phyloP scores from a whole-genome alignment of 768 basidiomycete genomes.

The Rhodotorula diobovata region DNA sequence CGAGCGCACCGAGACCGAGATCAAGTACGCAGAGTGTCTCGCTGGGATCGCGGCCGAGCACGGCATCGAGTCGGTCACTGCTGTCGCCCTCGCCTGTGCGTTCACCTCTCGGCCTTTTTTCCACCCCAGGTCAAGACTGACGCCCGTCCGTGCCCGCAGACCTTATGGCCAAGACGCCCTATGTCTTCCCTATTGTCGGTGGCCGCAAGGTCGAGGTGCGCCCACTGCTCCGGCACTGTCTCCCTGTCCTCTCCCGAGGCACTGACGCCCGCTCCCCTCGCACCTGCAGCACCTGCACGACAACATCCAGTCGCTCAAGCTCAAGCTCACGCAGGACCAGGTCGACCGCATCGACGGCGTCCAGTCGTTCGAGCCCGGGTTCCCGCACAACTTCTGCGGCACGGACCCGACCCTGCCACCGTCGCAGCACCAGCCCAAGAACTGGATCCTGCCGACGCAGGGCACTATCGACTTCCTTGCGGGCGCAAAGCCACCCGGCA shows the following conservation, averaged over 20 bases:
- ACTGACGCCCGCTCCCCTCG: too few relatives aligned
- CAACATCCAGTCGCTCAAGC: conserved; percentile 59
- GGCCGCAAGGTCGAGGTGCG: conserved; percentile 35
- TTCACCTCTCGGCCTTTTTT: background rate
- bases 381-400: conserved; percentile 15
- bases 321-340: conserved; percentile 68
- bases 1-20: conserved; percentile 20
- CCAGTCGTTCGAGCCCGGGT: conserved; percentile 75
- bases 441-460: background rate
- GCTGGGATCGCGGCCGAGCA: background rate
- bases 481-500: background rate
- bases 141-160: background rate
- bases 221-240: too few relatives aligned
- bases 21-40: background rate
- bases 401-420: background rate
- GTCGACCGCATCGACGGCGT: conserved; percentile 49
- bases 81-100: conserved; percentile 47
- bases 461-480: background rate
- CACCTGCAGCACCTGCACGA: conserved; percentile 47
- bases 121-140: background rate
- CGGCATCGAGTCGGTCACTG: conserved; percentile 2
- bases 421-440: background rate
- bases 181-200: conserved; percentile 35
- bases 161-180: conserved; percentile 7
- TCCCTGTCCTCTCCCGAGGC: too few relatives aligned